phyloP scores from a whole-genome alignment of 805 yeast species.

The Metschnikowia picachoensis region DNA sequence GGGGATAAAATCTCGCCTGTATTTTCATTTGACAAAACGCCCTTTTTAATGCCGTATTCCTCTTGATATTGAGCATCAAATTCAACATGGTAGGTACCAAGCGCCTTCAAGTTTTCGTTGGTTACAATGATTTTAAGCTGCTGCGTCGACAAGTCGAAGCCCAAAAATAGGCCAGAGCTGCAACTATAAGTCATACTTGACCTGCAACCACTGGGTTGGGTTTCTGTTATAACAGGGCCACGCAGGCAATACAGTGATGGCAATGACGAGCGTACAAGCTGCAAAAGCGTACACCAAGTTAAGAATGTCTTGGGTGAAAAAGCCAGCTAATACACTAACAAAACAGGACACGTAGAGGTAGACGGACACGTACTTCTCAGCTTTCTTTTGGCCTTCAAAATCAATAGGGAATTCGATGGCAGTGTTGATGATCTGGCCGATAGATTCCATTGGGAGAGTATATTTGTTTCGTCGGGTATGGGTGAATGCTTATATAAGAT shows the following conservation, averaged over 20 bases:
- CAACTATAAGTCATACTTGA: constrained; percentile 23
- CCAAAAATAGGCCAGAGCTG: constrained; percentile 41
- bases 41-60: constrained; percentile 63
- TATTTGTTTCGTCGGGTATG: not conserved
- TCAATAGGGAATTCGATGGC: constrained; percentile 42
- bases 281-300: constrained; percentile 38
- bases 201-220: constrained; percentile 46
- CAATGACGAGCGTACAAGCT: constrained; percentile 26
- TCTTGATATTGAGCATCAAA: constrained; percentile 62
- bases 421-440: constrained; percentile 11
- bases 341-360: constrained; percentile 26
- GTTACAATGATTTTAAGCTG: constrained; percentile 76
- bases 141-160: constrained; percentile 87
- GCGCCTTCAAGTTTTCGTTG: constrained; percentile 47
- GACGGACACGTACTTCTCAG: constrained; percentile 27
- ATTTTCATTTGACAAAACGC: constrained; percentile 56
- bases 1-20: constrained; percentile 71
- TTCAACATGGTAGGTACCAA: constrained; percentile 59
- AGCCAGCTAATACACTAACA: constrained; percentile 47
- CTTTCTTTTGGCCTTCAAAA: constrained; percentile 50
- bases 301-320: constrained; percentile 41
- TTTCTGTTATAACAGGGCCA: constrained; percentile 53
- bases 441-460: constrained; percentile 14
- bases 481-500: constrained; percentile 2
- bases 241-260: constrained; percentile 47